phyloP scores from a whole-genome alignment of 192 early-diverging fungal species.

The Backusella mclennaniae region DNA sequence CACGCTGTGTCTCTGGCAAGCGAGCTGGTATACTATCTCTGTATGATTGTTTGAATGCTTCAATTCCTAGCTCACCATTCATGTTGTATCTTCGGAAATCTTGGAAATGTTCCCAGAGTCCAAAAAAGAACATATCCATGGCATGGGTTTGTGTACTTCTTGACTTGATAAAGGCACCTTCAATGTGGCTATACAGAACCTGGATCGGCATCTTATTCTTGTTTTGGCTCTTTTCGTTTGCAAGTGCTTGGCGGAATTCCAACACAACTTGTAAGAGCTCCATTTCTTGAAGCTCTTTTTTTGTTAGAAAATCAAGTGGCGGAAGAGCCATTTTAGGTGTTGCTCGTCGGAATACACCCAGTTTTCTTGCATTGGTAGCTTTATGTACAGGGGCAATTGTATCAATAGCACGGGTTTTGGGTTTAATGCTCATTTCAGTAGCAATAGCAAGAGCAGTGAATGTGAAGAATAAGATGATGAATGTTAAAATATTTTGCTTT shows the following conservation, averaged over 20 bases:
- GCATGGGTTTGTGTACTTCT: not conserved
- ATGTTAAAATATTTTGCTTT: not conserved
- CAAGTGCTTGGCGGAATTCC: not conserved
- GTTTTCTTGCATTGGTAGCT: not conserved
- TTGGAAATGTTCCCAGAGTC: not conserved
- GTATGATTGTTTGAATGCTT: not conserved
- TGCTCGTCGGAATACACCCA: too few species aligned
- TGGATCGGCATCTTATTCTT: not conserved
- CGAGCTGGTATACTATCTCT: not conserved
- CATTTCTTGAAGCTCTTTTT: not conserved
- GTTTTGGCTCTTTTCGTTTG: not conserved
- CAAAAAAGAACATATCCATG: not conserved
- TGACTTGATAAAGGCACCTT: not conserved
- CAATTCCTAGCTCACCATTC: not conserved
- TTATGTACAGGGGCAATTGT: too few species aligned
- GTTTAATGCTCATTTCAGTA: not conserved
- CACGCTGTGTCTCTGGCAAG: not conserved
- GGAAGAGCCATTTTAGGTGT: not conserved
- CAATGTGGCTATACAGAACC: not conserved
- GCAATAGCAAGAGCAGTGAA: not conserved
- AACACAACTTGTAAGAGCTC: not conserved
- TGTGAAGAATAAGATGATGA: not conserved
- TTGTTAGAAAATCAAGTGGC: not conserved
- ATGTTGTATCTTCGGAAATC: not conserved
- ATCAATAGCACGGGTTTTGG: not conserved